Evolutionary conservation across 257 asterid species (phyloP).

Genomic region (Solanum etuberosum): DNA sequence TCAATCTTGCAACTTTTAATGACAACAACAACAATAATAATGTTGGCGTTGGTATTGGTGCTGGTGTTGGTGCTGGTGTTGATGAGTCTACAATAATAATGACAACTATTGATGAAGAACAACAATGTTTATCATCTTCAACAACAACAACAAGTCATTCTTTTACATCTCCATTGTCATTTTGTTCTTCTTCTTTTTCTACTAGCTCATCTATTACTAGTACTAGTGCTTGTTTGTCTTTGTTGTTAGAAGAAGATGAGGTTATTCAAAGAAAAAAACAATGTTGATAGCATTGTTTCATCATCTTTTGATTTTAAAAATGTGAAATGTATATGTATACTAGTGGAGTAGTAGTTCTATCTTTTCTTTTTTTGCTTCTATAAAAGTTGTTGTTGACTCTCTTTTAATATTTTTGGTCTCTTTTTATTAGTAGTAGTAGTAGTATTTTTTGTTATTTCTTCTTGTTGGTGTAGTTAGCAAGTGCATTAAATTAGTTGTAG

Average conservation of each 20-base stretch:
- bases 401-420: background rate
- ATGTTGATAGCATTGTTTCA: slow-evolving; percentile 1
- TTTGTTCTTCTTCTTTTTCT: slow-evolving; percentile 32
- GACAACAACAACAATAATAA: background rate
- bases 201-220: slow-evolving; percentile 10
- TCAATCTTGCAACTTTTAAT: slow-evolving; percentile 7
- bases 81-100: background rate
- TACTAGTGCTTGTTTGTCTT: slow-evolving; percentile 18
- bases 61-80: background rate
- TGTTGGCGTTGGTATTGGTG: background rate
- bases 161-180: slow-evolving; percentile 59
- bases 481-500: background rate
- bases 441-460: background rate
- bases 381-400: background rate
- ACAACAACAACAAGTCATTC: slow-evolving; percentile 24
- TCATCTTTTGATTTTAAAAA: slow-evolving; percentile 1
- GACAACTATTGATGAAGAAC: slow-evolving; percentile 2
- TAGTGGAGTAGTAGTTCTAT: background rate
- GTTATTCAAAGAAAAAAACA: background rate
- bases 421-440: background rate
- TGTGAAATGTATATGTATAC: background rate
- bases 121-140: slow-evolving; percentile 15
- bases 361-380: background rate
- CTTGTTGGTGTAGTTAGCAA: background rate
- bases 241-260: slow-evolving; percentile 20